These are phyloP conservation scores for Syzygium malaccense DNA, from an alignment of 441 rosid species.

Conservation along the genomic window DNA sequence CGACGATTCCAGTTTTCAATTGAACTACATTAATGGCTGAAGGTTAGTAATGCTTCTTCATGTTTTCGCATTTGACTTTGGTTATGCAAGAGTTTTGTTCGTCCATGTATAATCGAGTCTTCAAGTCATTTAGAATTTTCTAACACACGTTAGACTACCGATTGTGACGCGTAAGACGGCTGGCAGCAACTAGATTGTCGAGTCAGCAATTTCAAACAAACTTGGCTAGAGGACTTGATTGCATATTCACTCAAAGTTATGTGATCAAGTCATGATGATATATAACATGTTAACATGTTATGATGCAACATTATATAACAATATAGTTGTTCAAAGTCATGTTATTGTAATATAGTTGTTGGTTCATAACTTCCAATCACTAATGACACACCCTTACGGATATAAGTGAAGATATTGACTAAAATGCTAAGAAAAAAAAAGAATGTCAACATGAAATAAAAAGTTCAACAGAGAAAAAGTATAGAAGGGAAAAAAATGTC, in stretches of 20 bases:
- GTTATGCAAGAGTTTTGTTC: no score
- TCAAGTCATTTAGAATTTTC: no score
- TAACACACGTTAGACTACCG: neutral
- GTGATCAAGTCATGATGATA: neutral
- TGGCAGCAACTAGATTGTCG: rapidly evolving
- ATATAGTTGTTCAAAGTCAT: neutral
- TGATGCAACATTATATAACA: neutral
- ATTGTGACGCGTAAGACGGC: rapidly evolving
- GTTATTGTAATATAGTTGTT: neutral
- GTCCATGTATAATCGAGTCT: no score
- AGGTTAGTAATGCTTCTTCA: no score
- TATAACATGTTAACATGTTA: neutral
- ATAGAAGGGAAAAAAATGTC: neutral
- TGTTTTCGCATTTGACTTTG: no score
- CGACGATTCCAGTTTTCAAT: no score
- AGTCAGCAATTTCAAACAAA: neutral
- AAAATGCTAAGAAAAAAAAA: neutral
- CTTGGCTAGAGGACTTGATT: neutral
- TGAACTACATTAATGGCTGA: no score
- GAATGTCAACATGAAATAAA: neutral
- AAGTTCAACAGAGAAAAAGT: neutral
- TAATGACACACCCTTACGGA: neutral
- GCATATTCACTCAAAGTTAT: neutral
- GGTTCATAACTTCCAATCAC: neutral
- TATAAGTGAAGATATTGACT: neutral